Base-by-base conservation (phyloP, 768 basidiomycete species). In the Lentinus tigrinus region DNA sequence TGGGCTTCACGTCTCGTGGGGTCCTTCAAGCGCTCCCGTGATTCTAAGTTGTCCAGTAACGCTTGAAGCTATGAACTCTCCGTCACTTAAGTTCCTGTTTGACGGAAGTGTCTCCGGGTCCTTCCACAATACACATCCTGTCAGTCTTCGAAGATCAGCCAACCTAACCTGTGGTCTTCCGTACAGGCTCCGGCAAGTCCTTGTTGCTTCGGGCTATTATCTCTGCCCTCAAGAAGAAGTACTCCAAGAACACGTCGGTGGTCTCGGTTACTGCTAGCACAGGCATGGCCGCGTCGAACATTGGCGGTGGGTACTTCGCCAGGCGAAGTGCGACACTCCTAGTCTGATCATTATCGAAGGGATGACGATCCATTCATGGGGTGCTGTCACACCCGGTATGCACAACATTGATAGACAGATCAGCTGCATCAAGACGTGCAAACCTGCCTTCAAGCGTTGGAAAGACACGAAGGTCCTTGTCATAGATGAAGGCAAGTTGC, bases 241-340 rank as follows among this genome's bases (percentile, higher is more conserved):
- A 77, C 61, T 67, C 72, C 19, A 77, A 73, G 56, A 71, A 72
- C 17, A 71, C 72, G 0, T 78, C 80, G 51, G 72, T 73, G 3
- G 75, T 85, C 28, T 82, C 81, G 26, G 77, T 86, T 37, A 85
- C 83, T 2, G 84, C 84, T 1, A 82, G 84, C 56, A 83, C 83
- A 4, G 82, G 82, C 4, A 84, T 86, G 66, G 87, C 87, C 3
- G 85, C 87, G 2, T 84, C 84, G 52, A 88, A 89, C 69, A 85
- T 89, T 49, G 87, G 85, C 26, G 87, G 86, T 68, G 65, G 60
- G 60, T 47, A 14, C 23, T 19, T 19, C 14, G 42, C 28, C 17
- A 34, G 62, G 68, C 10, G 72, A 75, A 23, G 9, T 13, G 13
- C 40, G 31, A 11, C 7, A 17, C 14, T 13, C 37, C 26, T 26